A percentile compares a stretch with the other conserved stretches of the same genome.
Evolutionary conservation across 192 early-diverging fungal species (phyloP).

Genomic region (Gonapodya sp.): DNA sequence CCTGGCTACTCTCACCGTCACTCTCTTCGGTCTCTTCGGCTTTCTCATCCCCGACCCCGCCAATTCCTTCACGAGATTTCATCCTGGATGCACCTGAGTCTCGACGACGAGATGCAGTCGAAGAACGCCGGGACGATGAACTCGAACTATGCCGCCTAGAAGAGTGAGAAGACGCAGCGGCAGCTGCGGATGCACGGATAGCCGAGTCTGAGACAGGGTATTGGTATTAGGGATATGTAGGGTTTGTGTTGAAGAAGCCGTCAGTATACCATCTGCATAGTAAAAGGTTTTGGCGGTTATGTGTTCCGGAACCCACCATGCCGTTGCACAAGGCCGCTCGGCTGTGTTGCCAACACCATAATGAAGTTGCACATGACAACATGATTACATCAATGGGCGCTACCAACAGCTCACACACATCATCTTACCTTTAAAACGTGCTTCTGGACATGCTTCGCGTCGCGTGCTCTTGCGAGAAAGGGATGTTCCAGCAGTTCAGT

Average conservation of each 20-base stretch:
- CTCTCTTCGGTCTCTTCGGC: too few relatives aligned
- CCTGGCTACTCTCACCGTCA: too few relatives aligned
- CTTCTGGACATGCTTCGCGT: background rate
- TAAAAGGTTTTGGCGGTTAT: background rate
- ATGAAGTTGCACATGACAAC: background rate
- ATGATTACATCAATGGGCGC: background rate
- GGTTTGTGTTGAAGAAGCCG: too few relatives aligned
- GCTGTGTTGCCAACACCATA: too few relatives aligned
- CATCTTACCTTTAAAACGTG: background rate
- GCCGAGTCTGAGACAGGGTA: background rate
- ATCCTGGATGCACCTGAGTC: background rate
- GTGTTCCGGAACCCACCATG: background rate
- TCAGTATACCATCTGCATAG: too few relatives aligned
- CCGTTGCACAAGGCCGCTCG: background rate
- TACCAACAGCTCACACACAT: background rate
- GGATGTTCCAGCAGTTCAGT: background rate
- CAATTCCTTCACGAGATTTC: too few relatives aligned
- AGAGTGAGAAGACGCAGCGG: too few relatives aligned
- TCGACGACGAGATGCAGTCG: background rate
- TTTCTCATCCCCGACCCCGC: too few relatives aligned
- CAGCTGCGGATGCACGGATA: background rate
- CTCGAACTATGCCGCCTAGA: too few relatives aligned
- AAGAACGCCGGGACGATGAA: background rate
- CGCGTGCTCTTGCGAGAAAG: background rate
- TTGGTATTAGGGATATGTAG: background rate